Evolutionary conservation across 2,329 filamentous ascomycete species (phyloP).

Genomic region (Parascedosporium putredinis): DNA sequence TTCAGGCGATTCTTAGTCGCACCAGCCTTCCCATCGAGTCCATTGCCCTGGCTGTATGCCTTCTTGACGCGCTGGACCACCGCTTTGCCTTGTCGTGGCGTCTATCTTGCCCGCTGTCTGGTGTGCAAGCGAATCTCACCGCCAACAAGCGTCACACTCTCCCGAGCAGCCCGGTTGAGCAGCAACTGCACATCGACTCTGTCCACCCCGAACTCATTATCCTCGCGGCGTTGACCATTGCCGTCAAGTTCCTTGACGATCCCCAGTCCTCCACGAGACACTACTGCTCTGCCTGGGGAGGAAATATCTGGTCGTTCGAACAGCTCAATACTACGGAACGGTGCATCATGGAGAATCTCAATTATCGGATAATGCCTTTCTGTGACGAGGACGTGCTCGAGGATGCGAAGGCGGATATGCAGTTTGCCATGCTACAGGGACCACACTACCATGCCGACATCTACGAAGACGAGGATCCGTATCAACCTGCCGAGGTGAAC

Average conservation of each 20-base stretch:
- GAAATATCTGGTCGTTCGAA: constrained; percentile 44
- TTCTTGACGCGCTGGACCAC: constrained; percentile 53
- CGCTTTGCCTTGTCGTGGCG: constrained; percentile 55
- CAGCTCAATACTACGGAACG: constrained; percentile 56
- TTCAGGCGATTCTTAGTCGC: constrained; percentile 50
- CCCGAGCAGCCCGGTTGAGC: constrained; percentile 21
- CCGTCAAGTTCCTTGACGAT: constrained; percentile 57
- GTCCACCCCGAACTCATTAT: constrained; percentile 53
- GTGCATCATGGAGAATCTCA: constrained; percentile 53
- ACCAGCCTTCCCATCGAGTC: constrained; percentile 49
- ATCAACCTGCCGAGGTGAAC: neutral
- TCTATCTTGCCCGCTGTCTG: constrained; percentile 37
- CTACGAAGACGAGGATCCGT: neutral
- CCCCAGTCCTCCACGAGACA: constrained; percentile 40
- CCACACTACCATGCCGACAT: neutral
- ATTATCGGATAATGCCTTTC: constrained; percentile 52
- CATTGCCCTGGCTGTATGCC: constrained; percentile 54
- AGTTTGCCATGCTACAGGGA: constrained; percentile 37
- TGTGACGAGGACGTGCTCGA: constrained; percentile 45
- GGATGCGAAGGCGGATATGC: constrained; percentile 54
- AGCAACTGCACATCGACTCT: constrained; percentile 46
- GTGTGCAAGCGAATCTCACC: constrained; percentile 13
- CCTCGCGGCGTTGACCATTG: constrained; percentile 51
- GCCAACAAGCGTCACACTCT: constrained; percentile 37
- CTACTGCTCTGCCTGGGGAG: constrained; percentile 45